Base-by-base conservation (phyloP, 2,329 filamentous ascomycete species). In the Ophiostoma piceae region DNA sequence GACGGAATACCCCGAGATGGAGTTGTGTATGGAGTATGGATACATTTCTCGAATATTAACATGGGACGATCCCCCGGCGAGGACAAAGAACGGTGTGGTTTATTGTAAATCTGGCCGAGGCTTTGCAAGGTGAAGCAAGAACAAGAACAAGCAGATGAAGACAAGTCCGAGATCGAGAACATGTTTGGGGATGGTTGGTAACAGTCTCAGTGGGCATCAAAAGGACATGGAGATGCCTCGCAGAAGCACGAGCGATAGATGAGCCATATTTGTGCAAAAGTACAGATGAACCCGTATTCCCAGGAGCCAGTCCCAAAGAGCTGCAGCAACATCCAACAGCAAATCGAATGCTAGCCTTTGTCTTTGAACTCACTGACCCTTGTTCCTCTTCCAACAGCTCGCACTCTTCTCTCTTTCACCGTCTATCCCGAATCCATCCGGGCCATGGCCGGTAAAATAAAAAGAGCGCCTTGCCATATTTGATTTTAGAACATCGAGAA, bases 381-480 rank as follows among this genome's bases (percentile, higher is more conserved):
- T 43, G 41, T 43, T 43, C 14, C 12, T 14, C 41, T 35, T 5
- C 35, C 35, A 35, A 16, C 41, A 43, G 41, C 41, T 43, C 41
- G 41, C 14, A 35, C 35, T 6, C 35, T 35, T 5, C 8, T 16
- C 41, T 43, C 64, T 39, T 47, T 60, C 54, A 60, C 54, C 54
- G 22, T 60, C 54, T 60, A 14, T 70, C n/a, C 69, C 69, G 69
- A 70, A 60, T 70, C 41, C 65, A 60, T 26, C 69, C 69, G 69
- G 60, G 67, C 41, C 62, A 47, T 67, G 69, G 7, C 69, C 47
- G 67, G 60, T 60, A 69, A 60, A 66, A 69, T 29, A 51, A 39
- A 51, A 66, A n/a, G 62, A 66, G 51, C 69, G 54, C 69, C 47
- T 68, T 68, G 62, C 47, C 35, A 8, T 35, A 41, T 14, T 41